Percentiles rank a stretch among this genome's conserved stretches.
Evolutionary conservation across 2,329 filamentous ascomycete species (phyloP).

Genomic region (Cercospora sesami): DNA sequence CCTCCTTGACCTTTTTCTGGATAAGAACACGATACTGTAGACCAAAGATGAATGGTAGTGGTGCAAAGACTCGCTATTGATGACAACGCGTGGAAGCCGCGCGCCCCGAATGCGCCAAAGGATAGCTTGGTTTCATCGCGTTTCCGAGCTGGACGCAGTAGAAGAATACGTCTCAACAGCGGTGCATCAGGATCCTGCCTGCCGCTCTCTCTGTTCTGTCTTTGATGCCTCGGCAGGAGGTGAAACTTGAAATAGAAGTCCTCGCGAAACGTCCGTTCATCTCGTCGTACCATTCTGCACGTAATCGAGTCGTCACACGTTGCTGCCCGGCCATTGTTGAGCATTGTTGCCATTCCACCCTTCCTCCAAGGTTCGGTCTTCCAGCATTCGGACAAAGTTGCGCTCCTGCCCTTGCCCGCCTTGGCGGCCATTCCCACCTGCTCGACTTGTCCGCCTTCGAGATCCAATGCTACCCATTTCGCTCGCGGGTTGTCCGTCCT

Average conservation of each 20-base stretch:
- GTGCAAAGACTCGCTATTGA: background rate
- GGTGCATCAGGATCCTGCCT: slow-evolving; percentile 6
- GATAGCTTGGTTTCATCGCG: background rate
- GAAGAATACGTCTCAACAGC: background rate
- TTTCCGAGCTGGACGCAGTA: background rate
- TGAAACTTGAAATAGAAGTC: background rate
- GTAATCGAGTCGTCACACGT: slow-evolving; percentile 10
- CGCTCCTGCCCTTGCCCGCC: slow-evolving; percentile 57
- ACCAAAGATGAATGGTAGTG: background rate
- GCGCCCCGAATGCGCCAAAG: background rate
- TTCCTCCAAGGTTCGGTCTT: slow-evolving; percentile 91
- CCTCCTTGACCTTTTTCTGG: slow-evolving; percentile 9
- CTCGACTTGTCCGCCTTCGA: slow-evolving; percentile 65
- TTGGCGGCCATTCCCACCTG: slow-evolving; percentile 39
- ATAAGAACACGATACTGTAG: background rate
- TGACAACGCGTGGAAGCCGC: background rate
- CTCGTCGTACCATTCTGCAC: background rate
- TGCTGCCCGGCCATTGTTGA: slow-evolving; percentile 12
- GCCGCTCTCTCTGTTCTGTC: background rate
- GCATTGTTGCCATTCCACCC: slow-evolving; percentile 55
- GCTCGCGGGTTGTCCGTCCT: slow-evolving; percentile 73
- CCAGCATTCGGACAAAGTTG: slow-evolving; percentile 91
- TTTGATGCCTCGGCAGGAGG: background rate
- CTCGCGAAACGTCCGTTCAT: background rate
- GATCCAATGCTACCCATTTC: slow-evolving; percentile 62